Evolutionary conservation across 768 basidiomycete genomes (phyloP).

Genomic region (Leccinum boreale): DNA sequence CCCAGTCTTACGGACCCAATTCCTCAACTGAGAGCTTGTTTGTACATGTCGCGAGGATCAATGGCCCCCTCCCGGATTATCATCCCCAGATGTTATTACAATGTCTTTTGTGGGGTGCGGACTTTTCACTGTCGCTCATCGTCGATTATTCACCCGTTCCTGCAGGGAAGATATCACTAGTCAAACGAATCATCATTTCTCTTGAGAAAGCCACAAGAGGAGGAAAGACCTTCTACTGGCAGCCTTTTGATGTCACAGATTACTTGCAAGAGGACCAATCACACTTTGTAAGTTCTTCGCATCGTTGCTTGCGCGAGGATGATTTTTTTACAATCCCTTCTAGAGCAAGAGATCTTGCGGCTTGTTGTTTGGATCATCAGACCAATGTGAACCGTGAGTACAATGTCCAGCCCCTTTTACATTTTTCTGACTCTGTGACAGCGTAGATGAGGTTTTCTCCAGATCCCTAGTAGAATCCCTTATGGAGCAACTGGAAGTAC

Average conservation of each 20-base stretch:
- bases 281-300: constrained; percentile 18
- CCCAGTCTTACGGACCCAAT: constrained; percentile 16
- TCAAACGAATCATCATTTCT: constrained; percentile 75
- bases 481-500: constrained; percentile 58
- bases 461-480: constrained; percentile 57
- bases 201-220: constrained; percentile 42
- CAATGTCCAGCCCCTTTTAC: not conserved
- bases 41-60: constrained; percentile 75
- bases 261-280: constrained; percentile 23
- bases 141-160: constrained; percentile 2
- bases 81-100: constrained; percentile 93
- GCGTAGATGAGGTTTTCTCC: constrained; percentile 55
- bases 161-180: constrained; percentile 78
- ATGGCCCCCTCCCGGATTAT: constrained; percentile 87
- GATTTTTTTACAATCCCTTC: not conserved
- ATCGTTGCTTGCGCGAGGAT: not conserved
- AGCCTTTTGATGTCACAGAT: constrained; percentile 54
- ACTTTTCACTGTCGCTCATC: not conserved
- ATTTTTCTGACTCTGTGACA: constrained; percentile 21
- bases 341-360: constrained; percentile 38
- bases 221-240: constrained; percentile 34
- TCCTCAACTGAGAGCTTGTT: constrained; percentile 55
- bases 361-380: constrained; percentile 49
- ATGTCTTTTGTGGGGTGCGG: constrained; percentile 87
- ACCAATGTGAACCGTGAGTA: constrained; percentile 45